Conservation (phyloP, 495 filamentous ascomycete genomes). For the Sphaerosporella brunnea region DNA sequence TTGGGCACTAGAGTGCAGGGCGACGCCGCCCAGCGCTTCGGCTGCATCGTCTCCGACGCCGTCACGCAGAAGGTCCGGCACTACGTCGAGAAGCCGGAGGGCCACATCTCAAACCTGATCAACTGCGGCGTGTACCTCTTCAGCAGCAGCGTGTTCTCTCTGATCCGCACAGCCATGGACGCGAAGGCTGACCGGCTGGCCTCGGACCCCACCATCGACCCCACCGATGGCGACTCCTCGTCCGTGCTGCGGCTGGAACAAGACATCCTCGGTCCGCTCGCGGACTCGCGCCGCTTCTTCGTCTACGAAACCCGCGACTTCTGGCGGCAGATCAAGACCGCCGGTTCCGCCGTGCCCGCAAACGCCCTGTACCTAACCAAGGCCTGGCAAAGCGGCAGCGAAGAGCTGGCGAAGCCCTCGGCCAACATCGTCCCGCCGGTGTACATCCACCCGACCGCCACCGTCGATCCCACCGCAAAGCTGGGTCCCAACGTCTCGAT, state of each 20-base stretch:
- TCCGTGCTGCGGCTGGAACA: constrained; percentile 92
- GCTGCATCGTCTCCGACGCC: constrained; percentile 90
- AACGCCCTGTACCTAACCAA: constrained; percentile 96
- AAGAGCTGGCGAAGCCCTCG: constrained; percentile 67
- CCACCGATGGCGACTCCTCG: constrained; percentile 61
- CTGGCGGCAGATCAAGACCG: constrained; percentile 99
- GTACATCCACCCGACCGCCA: constrained; percentile 90
- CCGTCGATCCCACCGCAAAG: constrained; percentile 87
- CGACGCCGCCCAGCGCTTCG: constrained; percentile 87
- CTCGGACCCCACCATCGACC: constrained; percentile 88
- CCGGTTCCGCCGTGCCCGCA: constrained; percentile 89
- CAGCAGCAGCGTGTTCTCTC: constrained; percentile 84
- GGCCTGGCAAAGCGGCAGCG: constrained; percentile 67
- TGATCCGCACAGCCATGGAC: constrained; percentile 89
- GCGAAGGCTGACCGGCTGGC: constrained; percentile 78
- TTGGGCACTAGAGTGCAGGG: constrained; percentile 82
- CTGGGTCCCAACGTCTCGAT: constrained; percentile 94
- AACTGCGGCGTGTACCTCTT: constrained; percentile 99
- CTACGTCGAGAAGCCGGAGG: constrained; percentile 99
- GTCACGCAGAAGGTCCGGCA: constrained; percentile 93
- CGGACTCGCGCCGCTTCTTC: constrained; percentile 95
- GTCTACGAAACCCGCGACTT: constrained; percentile 98
- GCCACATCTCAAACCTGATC: constrained; percentile 95
- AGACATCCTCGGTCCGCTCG: constrained; percentile 89
- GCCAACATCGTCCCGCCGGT: constrained; percentile 86